These are phyloP conservation scores for Murraya paniculata DNA, from an alignment of 345 rosid species.

Conservation along the genomic window DNA sequence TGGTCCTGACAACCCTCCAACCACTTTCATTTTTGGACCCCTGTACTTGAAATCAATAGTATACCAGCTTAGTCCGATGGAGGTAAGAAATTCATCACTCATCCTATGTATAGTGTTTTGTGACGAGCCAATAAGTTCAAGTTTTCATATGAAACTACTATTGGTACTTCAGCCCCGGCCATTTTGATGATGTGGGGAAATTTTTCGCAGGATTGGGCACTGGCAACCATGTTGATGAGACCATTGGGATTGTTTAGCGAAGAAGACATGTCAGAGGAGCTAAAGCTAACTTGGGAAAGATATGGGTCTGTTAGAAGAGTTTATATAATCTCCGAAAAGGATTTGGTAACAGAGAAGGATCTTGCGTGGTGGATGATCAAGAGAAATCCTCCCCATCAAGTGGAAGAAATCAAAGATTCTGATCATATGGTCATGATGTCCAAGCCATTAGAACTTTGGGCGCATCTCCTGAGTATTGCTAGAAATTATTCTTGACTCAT, in stretches of 20 bases:
- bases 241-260: conserved; percentile 34
- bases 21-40: conserved; percentile 41
- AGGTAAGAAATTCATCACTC: conserved; percentile 26
- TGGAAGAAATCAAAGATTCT: conserved; percentile 36
- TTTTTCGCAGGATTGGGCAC: conserved; percentile 37
- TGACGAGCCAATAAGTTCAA: no score
- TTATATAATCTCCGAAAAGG: conserved; percentile 38
- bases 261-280: conserved; percentile 33
- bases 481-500: conserved; percentile 2
- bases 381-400: conserved; percentile 46
- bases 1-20: conserved; percentile 46
- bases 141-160: neutral
- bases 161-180: neutral
- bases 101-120: neutral
- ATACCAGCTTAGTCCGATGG: conserved; percentile 52
- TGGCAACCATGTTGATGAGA: conserved; percentile 47
- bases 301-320: conserved; percentile 49
- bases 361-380: conserved; percentile 40
- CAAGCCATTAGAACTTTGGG: conserved; percentile 28
- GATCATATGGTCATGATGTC: conserved; percentile 66
- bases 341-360: conserved; percentile 21
- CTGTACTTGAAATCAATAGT: conserved; percentile 18
- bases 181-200: neutral
- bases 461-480: conserved; percentile 26
- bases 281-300: conserved; percentile 33